phyloP scores from a whole-genome alignment of 2,329 filamentous ascomycete genomes.

The Colletotrichum tabaci region DNA sequence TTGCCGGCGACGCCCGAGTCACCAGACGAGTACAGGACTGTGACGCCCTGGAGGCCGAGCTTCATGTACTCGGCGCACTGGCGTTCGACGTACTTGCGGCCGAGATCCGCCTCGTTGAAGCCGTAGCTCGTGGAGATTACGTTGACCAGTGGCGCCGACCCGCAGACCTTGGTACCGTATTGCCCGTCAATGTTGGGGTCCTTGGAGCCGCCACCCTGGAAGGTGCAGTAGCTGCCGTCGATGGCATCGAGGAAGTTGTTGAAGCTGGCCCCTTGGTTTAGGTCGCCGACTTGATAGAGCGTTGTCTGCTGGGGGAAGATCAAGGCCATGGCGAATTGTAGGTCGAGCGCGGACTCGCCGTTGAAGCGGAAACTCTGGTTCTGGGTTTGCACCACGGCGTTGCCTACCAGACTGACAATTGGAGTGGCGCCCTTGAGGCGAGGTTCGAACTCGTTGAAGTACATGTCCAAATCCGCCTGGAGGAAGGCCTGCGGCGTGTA shows the following conservation, averaged over 20 bases:
- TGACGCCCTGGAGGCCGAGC: conserved; percentile 66
- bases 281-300: conserved; percentile 61
- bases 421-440: conserved; percentile 62
- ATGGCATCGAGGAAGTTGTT: conserved; percentile 61
- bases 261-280: conserved; percentile 56
- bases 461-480: conserved; percentile 63
- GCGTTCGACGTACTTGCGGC: conserved; percentile 62
- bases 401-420: conserved; percentile 62
- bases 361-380: conserved; percentile 45
- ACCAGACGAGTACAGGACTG: conserved; percentile 66
- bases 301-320: conserved; percentile 66
- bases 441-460: conserved; percentile 61
- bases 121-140: conserved; percentile 70
- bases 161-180: conserved; percentile 60
- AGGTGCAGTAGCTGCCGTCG: conserved; percentile 61
- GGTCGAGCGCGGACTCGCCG: conserved; percentile 68
- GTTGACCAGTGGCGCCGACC: conserved; percentile 60
- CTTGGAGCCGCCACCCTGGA: conserved; percentile 54
- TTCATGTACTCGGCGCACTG: conserved; percentile 73
- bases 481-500: conserved; percentile 66
- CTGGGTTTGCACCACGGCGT: conserved; percentile 58
- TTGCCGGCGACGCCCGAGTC: conserved; percentile 63
- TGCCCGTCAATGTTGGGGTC: conserved; percentile 57
- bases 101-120: conserved; percentile 66
- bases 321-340: conserved; percentile 68